Evolutionary conservation across 73 alveolate genomes (phyloP), one percentile per base, ranked within the genome.

Genomic region (Paramecium primaurelia): DNA sequence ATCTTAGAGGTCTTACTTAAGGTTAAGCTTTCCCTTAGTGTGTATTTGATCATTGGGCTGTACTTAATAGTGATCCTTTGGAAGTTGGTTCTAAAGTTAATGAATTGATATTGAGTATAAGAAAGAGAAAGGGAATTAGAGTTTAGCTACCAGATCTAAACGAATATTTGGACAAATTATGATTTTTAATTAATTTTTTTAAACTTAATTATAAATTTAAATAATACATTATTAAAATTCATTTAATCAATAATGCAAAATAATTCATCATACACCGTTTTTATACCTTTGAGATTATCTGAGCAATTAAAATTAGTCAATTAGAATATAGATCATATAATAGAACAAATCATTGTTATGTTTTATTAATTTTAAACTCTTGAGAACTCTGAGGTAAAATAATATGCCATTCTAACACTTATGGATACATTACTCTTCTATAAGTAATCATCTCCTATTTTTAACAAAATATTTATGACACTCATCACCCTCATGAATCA

Each of bases 11-110:
- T 80, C 90, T 94, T 73, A 98, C 99, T 71, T 95, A 99, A 84
- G 99, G 99, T 58, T 97, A 98, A 96, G 99, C 99, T 77, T 98
- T 98, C 99, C 99, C 99, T 10, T 99, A 98, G 93, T 98, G 99
- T 92, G 98, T 96, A 86, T 98, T 98, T 96, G 99, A 96, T 75
- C 99, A 98, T 95, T 98, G 99, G 99, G 99, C 94, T 88, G 77
- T 51, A 59, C 44, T 95, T 49, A 89, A 32, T 25, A 97, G 97
- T 5, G 30, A 80, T 71, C 94, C 94, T 10, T 49, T 89, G 22
- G 98, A 97, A 86, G 96, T 92, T 45, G 95, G 93, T 60, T 71
- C 97, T 18, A 95, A 94, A 88, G 1, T 98, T 25, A 86, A 92
- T 84, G 95, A 87, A 34, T 92, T 97, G 84, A 96, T 96, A n/a